phyloP scores from a whole-genome alignment of 345 rosid species.

The Laguncularia racemosa region DNA sequence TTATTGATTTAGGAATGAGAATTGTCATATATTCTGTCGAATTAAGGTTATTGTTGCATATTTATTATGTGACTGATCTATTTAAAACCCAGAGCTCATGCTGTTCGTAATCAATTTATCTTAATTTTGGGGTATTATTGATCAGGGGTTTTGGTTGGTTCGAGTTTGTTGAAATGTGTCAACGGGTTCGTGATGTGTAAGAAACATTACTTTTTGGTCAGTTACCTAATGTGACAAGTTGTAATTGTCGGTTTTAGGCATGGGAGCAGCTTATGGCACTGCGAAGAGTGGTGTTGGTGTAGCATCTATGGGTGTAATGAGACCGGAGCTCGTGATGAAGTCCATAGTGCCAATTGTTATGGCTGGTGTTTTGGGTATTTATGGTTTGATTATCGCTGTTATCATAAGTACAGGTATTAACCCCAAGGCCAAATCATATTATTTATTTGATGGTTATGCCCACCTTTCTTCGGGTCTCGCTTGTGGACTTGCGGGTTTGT shows the following conservation, averaged over 20 bases:
- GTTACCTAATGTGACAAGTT: too few species aligned
- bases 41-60: too few species aligned
- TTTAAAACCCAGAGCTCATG: too few species aligned
- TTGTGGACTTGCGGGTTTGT: conserved; percentile 49
- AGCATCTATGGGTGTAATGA: conserved; percentile 86
- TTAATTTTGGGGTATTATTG: too few species aligned
- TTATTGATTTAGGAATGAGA: not conserved
- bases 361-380: conserved; percentile 83
- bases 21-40: too few species aligned
- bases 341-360: conserved; percentile 86
- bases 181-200: too few species aligned
- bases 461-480: conserved; percentile 25
- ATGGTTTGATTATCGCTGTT: conserved; percentile 72
- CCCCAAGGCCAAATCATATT: conserved; percentile 65
- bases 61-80: too few species aligned
- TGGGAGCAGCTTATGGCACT: conserved; percentile 84
- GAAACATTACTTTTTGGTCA: too few species aligned
- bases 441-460: conserved; percentile 71
- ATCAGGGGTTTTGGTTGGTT: too few species aligned
- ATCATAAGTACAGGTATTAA: conserved; percentile 79
- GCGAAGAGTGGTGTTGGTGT: conserved; percentile 83
- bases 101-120: too few species aligned
- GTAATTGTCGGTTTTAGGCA: conserved; percentile 27
- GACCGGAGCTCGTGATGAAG: conserved; percentile 83
- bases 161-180: too few species aligned